Base-by-base conservation (phyloP, 1,284 basidiomycete species). In the Gastroboletus turbinatus region DNA sequence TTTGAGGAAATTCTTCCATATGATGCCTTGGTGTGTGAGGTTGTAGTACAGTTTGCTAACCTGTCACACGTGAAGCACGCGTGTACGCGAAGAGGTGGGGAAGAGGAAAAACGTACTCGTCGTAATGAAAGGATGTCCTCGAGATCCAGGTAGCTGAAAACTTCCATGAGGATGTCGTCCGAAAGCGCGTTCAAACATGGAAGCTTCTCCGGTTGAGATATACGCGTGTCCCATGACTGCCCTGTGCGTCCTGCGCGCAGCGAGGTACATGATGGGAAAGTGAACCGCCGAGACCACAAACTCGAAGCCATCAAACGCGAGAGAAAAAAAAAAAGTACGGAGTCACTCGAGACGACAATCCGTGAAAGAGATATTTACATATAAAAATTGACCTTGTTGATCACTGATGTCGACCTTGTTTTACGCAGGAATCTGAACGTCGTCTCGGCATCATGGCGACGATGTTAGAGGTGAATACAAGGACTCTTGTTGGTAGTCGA, bases 1-100 rank as follows among this genome's bases (percentile, higher is more conserved):
- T 38, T 72, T 70, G 50, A 90, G 71, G 58, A 87, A 80, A 23
- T 80, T 79, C 65, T 85, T 86, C 88, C 88, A 90, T 39, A 90
- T 79, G 49, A 80, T 71, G 17, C 86, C 79, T 57, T 88, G 80
- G 57, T 87, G 85, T 0, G 86, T 87, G 52, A 87, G 74, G 33
- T 80, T 65, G 65, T 79, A 86, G 60, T 83, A 80, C 1, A 74
- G 60, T 62, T 78, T 82, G 72, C 77, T 80, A 39, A 82, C 79
- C 85, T 87, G 48, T 38, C 9, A 17, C 33, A 48, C 38, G 38
- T 60, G 3, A 63, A 48, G 23, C 38, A 27, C 56, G 21, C 47
- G 51, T 51, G 49, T 16, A 35, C 6, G 30, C 3, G 11, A 32
- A 46, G 19, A 27, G 16, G 14, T 30, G 17, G n/a, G 2, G 30